These are phyloP conservation scores for Salix brachista DNA, from an alignment of 345 rosid genomes.

Conservation along the genomic window DNA sequence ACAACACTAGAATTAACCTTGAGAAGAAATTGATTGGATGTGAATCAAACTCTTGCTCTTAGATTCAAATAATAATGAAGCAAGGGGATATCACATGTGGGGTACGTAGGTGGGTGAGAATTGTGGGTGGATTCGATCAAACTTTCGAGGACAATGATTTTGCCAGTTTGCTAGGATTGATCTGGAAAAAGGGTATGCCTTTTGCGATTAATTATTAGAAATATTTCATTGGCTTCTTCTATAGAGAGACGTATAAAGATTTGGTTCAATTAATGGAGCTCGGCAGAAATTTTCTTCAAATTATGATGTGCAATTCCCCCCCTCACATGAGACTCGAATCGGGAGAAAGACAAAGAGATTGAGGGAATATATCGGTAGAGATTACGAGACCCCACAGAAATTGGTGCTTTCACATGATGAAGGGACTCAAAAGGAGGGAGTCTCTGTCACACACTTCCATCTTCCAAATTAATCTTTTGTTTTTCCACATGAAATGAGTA, in stretches of 20 bases:
- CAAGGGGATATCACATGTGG: slow-evolving; percentile 13
- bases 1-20: slow-evolving; percentile 22
- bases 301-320: neutral
- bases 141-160: slow-evolving; percentile 39
- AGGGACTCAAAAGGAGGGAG: slow-evolving; percentile 19
- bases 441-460: slow-evolving; percentile 17
- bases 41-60: slow-evolving; percentile 9
- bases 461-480: slow-evolving; percentile 17
- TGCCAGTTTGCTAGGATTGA: slow-evolving; percentile 18
- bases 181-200: slow-evolving; percentile 14
- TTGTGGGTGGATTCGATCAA: slow-evolving; percentile 15
- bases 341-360: neutral
- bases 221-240: neutral
- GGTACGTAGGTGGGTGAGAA: slow-evolving; percentile 24
- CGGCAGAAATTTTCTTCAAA: no score
- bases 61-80: slow-evolving; percentile 17
- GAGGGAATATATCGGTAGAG: slow-evolving; percentile 11
- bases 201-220: slow-evolving; percentile 14
- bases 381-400: slow-evolving; percentile 27
- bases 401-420: slow-evolving; percentile 28
- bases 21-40: slow-evolving; percentile 33
- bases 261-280: slow-evolving; percentile 30
- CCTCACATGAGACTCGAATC: neutral
- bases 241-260: slow-evolving; percentile 18
- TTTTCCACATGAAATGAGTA: slow-evolving; percentile 6